These are phyloP conservation scores for Suillus clintonianus DNA, from an alignment of 768 basidiomycete genomes.

Conservation along the genomic window DNA sequence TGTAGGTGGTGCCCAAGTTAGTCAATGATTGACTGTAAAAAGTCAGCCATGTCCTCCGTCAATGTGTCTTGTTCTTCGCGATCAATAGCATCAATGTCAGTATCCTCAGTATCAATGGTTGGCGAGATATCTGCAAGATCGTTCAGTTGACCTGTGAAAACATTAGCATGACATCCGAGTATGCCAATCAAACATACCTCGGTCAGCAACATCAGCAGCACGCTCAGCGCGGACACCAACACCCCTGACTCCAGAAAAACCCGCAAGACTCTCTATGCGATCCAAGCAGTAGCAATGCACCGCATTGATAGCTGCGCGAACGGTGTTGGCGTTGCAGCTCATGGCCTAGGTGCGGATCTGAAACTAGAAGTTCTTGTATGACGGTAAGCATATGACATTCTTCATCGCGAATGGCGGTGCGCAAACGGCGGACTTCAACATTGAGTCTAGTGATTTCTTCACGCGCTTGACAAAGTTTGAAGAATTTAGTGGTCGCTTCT, in stretches of 20 bases:
- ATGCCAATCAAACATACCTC: too few species aligned
- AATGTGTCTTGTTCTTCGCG: too few species aligned
- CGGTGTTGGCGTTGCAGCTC: slow-evolving; percentile 6
- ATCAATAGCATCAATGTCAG: too few species aligned
- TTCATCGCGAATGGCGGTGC: slow-evolving; percentile 18
- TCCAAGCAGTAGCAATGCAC: neutral
- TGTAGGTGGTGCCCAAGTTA: too few species aligned
- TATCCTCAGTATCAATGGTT: too few species aligned
- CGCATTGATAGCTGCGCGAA: neutral
- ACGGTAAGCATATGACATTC: slow-evolving; percentile 6
- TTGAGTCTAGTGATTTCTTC: slow-evolving; percentile 35
- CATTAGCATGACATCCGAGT: too few species aligned
- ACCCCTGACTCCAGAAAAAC: neutral
- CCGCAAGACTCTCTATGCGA: neutral
- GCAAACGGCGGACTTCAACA: slow-evolving; percentile 30
- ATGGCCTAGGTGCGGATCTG: neutral
- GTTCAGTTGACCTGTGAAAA: too few species aligned
- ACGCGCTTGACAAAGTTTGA: slow-evolving; percentile 28
- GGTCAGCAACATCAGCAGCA: too few species aligned
- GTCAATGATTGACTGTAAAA: too few species aligned
- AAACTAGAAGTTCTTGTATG: slow-evolving; percentile 2
- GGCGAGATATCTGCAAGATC: too few species aligned
- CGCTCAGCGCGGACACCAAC: neutral
- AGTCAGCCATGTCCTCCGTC: too few species aligned
- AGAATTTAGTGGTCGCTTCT: slow-evolving; percentile 26